Base-by-base conservation (phyloP, 225 moss, liverwort and hornwort species). In the Sphagnum tenellum region DNA sequence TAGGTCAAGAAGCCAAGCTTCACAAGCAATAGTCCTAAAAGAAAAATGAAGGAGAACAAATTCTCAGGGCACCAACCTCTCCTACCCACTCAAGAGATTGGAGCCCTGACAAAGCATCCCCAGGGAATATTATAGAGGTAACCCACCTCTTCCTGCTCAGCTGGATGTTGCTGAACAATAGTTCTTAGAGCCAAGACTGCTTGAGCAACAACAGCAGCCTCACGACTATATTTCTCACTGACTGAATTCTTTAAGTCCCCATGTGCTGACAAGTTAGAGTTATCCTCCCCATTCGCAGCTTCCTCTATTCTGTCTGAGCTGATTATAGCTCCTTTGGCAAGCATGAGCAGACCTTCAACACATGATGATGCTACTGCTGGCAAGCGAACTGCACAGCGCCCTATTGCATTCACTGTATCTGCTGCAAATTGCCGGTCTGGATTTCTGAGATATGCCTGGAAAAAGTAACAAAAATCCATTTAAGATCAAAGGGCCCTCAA, bases 371-470 rank as follows among this genome's bases (percentile, higher is more conserved):
- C 77, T 63, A 96, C 80, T 81, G 86, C 75, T 56, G 81, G 92
- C 62, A 96, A 81, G 49, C 85, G 82, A 59, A 87, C 83, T 57
- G 92, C 92, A 83, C 96, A 96, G 56, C 88, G 79, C 57, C 92
- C 92, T 74, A 96, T 96, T 57, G 96, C 96, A 72, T 90, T 86
- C 64, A 96, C 96, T 56, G 90, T 87, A 72, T 90, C 85, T 74
- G 92, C 92, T 48, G 92, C 92, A 79, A 96, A 92, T 52, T 92
- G 85, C 61, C 88, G 92, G 68, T 92, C 90, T 67, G 79, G 71
- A 69, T 90, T 88, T 70, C 89, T 87, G 57, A 96, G 81, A 71
- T 96, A 96, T 56, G 85, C 90, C 96, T 96, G 77, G 12, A 86
- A 12, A 75, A 8, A 52, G 13, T 13, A 45, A 8, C 13, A 57